Base-by-base conservation (phyloP, 1,139 yeast species). In the Lodderomyces elongisporus region DNA sequence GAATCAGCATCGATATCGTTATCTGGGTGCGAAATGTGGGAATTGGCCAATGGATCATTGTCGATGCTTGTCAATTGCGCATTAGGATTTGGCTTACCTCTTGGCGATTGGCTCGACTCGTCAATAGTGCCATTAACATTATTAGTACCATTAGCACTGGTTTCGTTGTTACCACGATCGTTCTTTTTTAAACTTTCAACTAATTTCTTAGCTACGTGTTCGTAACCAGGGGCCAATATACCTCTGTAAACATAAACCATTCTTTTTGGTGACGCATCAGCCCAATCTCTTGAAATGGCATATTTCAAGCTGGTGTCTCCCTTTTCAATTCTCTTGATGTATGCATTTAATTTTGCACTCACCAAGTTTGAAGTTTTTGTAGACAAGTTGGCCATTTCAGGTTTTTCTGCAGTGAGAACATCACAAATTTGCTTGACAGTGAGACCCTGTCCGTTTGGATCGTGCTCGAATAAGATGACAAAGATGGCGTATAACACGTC, bases 211-310 rank as follows among this genome's bases (percentile, higher is more conserved):
- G 83, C 88, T 49, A 79, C 85, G 28, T 77, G 56, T 47, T 79
- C 81, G 58, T 79, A 83, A 51, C 82, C 88, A 12, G 77, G 70
- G 20, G 91, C 75, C 42, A 83, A 63, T 28, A 81, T 61, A 23
- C 93, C 94, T 49, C 91, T 75, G 56, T 83, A 84, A 31, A 82
- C 88, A 49, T 84, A 84, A 24, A 84, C 87, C 94, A 84, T 84
- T 63, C 94, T 70, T 49, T 84, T 80, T 30, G 94, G 94, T 4
- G 85, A 78, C 12, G 89, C 85, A 54, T 81, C 89, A 3, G 91
- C 89, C 94, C 94, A 84, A 54, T 83, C 91, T 58, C 94, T 71
- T 3, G 87, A 79, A 33, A 84, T 61, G 16, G 91, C 85, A 52
- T 83, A 83, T 39, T 72, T 73, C 49, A 84, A 66, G 31, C 76